A percentile compares a stretch with the other conserved stretches of the same genome.
Evolutionary conservation across 176 grass and related monocot genomes (phyloP).

Genomic region (Triticum monococcum): DNA sequence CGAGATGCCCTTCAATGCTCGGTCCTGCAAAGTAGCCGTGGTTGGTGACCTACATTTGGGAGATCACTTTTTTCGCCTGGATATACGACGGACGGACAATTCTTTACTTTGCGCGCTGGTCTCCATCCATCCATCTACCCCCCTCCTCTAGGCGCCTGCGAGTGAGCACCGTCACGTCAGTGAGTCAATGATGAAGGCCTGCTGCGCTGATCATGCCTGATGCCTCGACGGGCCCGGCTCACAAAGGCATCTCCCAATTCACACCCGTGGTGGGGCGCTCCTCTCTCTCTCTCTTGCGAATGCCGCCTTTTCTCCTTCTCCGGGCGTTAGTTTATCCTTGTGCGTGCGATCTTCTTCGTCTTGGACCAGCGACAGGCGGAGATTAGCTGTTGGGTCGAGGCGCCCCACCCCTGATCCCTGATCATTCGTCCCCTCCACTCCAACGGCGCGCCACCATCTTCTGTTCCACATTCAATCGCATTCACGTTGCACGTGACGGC

Average conservation of each 20-base stretch:
- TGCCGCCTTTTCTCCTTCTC: not conserved
- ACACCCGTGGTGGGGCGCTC: not conserved
- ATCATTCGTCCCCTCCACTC: not conserved
- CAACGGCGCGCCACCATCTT: not conserved
- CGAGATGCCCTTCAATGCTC: not conserved
- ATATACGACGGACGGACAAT: not conserved
- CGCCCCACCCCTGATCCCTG: not conserved
- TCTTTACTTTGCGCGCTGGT: not conserved
- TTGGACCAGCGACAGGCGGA: constrained; percentile 11
- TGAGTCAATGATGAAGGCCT: not conserved
- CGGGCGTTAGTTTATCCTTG: not conserved
- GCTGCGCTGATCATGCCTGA: not conserved
- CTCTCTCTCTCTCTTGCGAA: not conserved
- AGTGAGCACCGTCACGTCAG: not conserved
- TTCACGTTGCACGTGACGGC: not conserved
- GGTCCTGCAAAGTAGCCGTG: not conserved
- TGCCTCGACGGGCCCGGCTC: constrained; percentile 3
- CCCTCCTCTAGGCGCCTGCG: not conserved
- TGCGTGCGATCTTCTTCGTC: not conserved
- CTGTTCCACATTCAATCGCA: not conserved
- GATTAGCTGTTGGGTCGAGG: constrained; percentile 18
- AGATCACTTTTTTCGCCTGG: not conserved
- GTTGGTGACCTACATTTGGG: not conserved
- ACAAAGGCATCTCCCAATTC: not conserved
- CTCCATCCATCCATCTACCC: not conserved